Evolutionary conservation across 768 basidiomycete species (phyloP).

Genomic region (Cubamyces lactineus): DNA sequence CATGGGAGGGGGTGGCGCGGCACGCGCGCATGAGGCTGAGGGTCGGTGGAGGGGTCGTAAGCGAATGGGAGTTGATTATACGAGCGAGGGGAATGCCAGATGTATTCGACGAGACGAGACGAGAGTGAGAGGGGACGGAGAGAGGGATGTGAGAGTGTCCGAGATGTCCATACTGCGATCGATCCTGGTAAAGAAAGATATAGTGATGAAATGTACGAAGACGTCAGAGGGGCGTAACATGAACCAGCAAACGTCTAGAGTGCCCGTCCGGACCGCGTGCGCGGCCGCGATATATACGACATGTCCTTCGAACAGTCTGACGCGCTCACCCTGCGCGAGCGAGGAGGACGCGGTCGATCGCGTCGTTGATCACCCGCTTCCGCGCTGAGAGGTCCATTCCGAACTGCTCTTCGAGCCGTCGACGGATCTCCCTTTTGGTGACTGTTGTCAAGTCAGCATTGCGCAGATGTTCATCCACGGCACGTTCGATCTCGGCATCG

Average conservation of each 20-base stretch:
- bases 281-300: neutral
- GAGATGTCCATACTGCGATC: slow-evolving; percentile 22
- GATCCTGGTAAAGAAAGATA: slow-evolving; percentile 13
- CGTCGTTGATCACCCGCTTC: slow-evolving; percentile 75
- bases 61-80: slow-evolving; percentile 11
- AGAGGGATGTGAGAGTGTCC: slow-evolving; percentile 8
- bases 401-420: slow-evolving; percentile 80
- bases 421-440: slow-evolving; percentile 90
- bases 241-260: slow-evolving; percentile 8
- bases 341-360: slow-evolving; percentile 73
- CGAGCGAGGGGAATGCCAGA: slow-evolving; percentile 22
- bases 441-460: slow-evolving; percentile 85
- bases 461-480: slow-evolving; percentile 73
- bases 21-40: no score
- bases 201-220: slow-evolving; percentile 12
- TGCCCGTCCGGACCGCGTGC: slow-evolving; percentile 4
- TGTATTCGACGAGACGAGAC: slow-evolving; percentile 6
- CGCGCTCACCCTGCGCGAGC: slow-evolving; percentile 43
- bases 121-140: neutral
- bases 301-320: neutral
- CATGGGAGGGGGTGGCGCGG: slow-evolving; percentile 9
- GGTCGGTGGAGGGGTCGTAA: neutral
- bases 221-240: slow-evolving; percentile 9
- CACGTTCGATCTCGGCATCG: slow-evolving; percentile 72
- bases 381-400: slow-evolving; percentile 74